A percentile compares a stretch with the other conserved stretches of the same genome.
Conservation (phyloP, 164 flowering plant genomes). For the Cinnamomum micranthum region DNA sequence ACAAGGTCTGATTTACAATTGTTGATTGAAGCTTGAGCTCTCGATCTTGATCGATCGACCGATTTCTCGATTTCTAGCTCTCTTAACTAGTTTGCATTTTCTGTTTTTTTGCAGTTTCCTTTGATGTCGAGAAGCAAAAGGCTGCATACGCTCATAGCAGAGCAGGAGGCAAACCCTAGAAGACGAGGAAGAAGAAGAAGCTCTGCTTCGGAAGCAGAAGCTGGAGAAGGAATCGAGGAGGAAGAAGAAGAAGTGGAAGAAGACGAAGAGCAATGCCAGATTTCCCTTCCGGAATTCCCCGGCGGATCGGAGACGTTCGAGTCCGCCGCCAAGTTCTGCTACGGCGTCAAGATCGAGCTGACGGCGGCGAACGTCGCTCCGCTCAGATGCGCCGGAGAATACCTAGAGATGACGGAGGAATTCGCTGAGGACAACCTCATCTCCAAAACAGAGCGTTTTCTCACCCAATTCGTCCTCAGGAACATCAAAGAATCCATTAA, state of each 20-base stretch:
- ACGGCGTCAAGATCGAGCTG: conserved; percentile 72
- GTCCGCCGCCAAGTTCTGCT: conserved; percentile 78
- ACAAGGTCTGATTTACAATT: conserved; percentile 44
- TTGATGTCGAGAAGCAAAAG: conserved; percentile 70
- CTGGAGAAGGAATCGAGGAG: conserved; percentile 1
- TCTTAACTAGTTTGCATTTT: neutral
- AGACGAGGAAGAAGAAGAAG: conserved; percentile 3
- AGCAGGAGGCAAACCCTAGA: conserved; percentile 40
- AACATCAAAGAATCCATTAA: conserved; percentile 43
- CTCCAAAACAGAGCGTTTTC: conserved; percentile 57
- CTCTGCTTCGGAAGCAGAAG: conserved; percentile 10
- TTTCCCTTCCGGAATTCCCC: conserved; percentile 58
- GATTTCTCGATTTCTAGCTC: neutral
- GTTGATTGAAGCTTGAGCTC: no score
- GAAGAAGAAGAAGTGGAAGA: conserved; percentile 20
- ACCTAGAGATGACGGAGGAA: conserved; percentile 79
- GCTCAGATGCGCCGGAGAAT: conserved; percentile 81
- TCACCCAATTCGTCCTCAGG: conserved; percentile 47
- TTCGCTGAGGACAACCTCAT: conserved; percentile 67
- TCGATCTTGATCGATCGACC: no score
- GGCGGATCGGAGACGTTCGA: conserved; percentile 79
- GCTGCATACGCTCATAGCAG: conserved; percentile 55
- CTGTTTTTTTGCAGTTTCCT: conserved; percentile 54
- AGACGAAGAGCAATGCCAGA: conserved; percentile 29
- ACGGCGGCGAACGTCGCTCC: conserved; percentile 54